Evolutionary conservation across 371 early-diverging fungal species (phyloP).

Genomic region (Syncephalastrum racemosum): DNA sequence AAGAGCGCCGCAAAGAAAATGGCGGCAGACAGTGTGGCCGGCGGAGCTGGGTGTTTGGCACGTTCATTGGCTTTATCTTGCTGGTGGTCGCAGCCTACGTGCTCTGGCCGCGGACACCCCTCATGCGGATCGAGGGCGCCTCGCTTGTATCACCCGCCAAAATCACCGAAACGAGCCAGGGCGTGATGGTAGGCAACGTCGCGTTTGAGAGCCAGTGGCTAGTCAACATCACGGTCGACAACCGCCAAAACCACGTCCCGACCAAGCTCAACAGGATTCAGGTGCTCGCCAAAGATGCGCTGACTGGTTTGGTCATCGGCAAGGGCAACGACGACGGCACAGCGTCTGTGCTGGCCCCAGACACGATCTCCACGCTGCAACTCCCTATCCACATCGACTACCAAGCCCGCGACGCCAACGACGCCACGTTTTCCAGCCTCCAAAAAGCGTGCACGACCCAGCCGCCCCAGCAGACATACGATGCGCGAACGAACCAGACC

Average conservation of each 20-base stretch:
- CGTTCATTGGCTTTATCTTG: constrained; percentile 29
- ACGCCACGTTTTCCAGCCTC: constrained; percentile 38
- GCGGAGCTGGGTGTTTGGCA: constrained; percentile 36
- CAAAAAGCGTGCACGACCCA: constrained; percentile 33
- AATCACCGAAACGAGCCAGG: constrained; percentile 36
- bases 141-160: constrained; percentile 31
- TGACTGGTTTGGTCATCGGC: constrained; percentile 41
- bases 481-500: constrained; percentile 16
- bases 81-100: constrained; percentile 23
- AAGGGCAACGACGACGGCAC: constrained; percentile 30
- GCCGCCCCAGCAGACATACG: constrained; percentile 9
- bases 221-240: constrained; percentile 45
- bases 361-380: constrained; percentile 34
- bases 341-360: constrained; percentile 23
- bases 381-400: constrained; percentile 39
- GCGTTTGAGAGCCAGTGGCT: constrained; percentile 47
- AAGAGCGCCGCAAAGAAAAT: constrained; percentile 11
- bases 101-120: constrained; percentile 44
- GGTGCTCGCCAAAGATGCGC: constrained; percentile 37
- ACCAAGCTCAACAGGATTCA: constrained; percentile 30
- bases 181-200: constrained; percentile 42
- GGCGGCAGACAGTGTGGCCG: constrained; percentile 22
- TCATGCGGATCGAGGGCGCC: constrained; percentile 51
- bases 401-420: constrained; percentile 41
- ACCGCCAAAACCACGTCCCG: constrained; percentile 41